phyloP scores from a whole-genome alignment of 2,329 filamentous ascomycete species.

The Tolypocladium pustulatum region DNA sequence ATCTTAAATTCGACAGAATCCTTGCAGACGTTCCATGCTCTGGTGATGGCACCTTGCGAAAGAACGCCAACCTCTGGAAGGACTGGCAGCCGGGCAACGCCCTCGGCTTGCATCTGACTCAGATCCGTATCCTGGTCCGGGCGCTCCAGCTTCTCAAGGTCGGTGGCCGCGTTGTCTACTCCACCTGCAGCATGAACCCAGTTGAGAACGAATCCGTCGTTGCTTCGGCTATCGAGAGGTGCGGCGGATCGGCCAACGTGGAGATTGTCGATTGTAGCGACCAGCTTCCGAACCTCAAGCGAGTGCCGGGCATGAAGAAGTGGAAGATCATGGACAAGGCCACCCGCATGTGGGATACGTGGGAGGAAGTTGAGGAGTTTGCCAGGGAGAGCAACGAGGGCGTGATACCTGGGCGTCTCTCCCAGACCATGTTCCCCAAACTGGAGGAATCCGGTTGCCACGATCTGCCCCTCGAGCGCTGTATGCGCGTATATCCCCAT shows the following conservation, averaged over 20 bases:
- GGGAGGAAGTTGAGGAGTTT: conserved; percentile 68
- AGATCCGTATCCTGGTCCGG: conserved; percentile 81
- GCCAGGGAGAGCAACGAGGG: conserved; percentile 45
- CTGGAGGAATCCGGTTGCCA: conserved; percentile 42
- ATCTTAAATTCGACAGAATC: conserved; percentile 95
- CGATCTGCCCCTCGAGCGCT: conserved; percentile 71
- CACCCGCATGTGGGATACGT: conserved; percentile 67
- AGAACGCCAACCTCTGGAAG: conserved; percentile 90
- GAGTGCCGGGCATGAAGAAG: conserved; percentile 62
- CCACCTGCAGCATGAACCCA: conserved; percentile 97
- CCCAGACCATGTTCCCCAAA: conserved; percentile 73
- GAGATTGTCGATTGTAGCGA: conserved; percentile 75
- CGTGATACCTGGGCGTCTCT: conserved; percentile 55
- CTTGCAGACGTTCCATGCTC: conserved; percentile 95
- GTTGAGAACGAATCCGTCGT: conserved; percentile 94
- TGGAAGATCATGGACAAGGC: conserved; percentile 93
- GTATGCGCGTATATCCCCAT: conserved; percentile 91
- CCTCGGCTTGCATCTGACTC: conserved; percentile 76
- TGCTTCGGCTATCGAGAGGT: conserved; percentile 77
- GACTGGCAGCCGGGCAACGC: conserved; percentile 87
- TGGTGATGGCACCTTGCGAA: conserved; percentile 85
- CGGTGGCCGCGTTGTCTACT: conserved; percentile 91
- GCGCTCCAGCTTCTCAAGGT: conserved; percentile 94
- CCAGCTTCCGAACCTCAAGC: conserved; percentile 65
- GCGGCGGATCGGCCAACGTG: conserved; percentile 73